A percentile compares a stretch with the other conserved stretches of the same genome.
Evolutionary conservation across 1,284 basidiomycete species (phyloP).

Genomic region (Phlebopus sp.): DNA sequence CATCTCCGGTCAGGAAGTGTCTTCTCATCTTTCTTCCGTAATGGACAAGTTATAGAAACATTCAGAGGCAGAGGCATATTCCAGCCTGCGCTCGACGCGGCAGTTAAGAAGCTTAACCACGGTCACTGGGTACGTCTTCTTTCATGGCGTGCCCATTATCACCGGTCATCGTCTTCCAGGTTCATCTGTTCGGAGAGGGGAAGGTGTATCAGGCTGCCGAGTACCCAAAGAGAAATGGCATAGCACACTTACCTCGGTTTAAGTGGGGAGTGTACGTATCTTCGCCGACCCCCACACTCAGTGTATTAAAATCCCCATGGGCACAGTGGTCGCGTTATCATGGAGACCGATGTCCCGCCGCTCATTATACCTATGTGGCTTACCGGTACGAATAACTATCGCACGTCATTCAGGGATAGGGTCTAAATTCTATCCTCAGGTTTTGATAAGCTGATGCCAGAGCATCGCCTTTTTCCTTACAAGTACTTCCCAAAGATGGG

Average conservation of each 20-base stretch:
- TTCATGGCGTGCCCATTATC: constrained; percentile 1
- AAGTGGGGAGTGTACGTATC: constrained; percentile 92
- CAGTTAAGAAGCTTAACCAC: constrained; percentile 74
- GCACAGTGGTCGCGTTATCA: constrained; percentile 75
- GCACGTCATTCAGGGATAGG: neutral
- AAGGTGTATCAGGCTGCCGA: constrained; percentile 77
- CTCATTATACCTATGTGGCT: constrained; percentile 95
- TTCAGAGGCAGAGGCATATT: constrained; percentile 88
- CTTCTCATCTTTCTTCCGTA: constrained; percentile 81
- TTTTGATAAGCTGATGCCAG: constrained; percentile 89
- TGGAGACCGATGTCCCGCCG: constrained; percentile 73
- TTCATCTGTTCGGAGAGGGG: constrained; percentile 94
- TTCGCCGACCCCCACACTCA: constrained; percentile 9
- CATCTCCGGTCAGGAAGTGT: constrained; percentile 50
- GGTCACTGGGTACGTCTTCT: constrained; percentile 74
- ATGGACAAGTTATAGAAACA: constrained; percentile 93
- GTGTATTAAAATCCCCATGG: constrained; percentile 2
- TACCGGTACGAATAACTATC: constrained; percentile 48
- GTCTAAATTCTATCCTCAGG: constrained; percentile 40
- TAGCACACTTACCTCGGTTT: constrained; percentile 69
- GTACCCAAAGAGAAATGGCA: constrained; percentile 42
- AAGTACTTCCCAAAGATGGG: constrained; percentile 69
- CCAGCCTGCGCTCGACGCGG: constrained; percentile 82
- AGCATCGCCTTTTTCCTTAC: constrained; percentile 68
- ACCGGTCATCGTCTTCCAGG: constrained; percentile 41